Base-by-base conservation (phyloP, 306 rosid genomes). In the Arachis hypogaea region DNA sequence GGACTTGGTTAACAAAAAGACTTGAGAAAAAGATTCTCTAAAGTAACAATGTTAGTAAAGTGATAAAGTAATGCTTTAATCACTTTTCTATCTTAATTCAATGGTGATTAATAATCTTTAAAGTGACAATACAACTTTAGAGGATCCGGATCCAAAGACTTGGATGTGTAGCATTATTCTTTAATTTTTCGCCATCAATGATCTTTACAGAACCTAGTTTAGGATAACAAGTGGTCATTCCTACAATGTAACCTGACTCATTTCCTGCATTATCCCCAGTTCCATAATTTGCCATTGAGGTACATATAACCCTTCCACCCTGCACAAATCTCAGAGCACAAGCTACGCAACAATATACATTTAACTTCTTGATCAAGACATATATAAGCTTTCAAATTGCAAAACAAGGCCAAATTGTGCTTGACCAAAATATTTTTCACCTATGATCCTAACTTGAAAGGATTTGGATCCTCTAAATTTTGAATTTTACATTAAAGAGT, bases 201-300 rank as follows among this genome's bases (percentile, higher is more conserved):
- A 92, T 88, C 82, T 85, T 81, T 12, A 92, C 50, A 44, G 90
- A 81, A 54, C 98, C 94, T 9, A 82, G 85, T 52, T 7, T 42
- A 56, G 98, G 98, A 77, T 85, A 92, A 71, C 98, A 92, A 46
- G 89, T 85, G 2, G 87, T 67, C 98, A 92, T 92, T 79, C 98
- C 98, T n/a, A 92, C 89, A 5, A 92, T 74, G 73, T 88, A 90
- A 0, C 86, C 84, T 5, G 59, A 73, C 49, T 92, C 98, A 46
- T 92, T 85, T 72, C 96, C 98, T 18, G 85, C 84, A 63, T 90
- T 91, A 2, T 72, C 42, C 2, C 98, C 96, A 10, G 59, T 41
- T 74, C 98, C 98, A 67, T 92, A 92, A n/a, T 68, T 78, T 65
- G 98, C 85, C 36, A 46, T 75, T 2, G 98, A 92, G 0, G 94